Conservation (phyloP, 345 rosid species). For the Arabidopsis suecica region DNA sequence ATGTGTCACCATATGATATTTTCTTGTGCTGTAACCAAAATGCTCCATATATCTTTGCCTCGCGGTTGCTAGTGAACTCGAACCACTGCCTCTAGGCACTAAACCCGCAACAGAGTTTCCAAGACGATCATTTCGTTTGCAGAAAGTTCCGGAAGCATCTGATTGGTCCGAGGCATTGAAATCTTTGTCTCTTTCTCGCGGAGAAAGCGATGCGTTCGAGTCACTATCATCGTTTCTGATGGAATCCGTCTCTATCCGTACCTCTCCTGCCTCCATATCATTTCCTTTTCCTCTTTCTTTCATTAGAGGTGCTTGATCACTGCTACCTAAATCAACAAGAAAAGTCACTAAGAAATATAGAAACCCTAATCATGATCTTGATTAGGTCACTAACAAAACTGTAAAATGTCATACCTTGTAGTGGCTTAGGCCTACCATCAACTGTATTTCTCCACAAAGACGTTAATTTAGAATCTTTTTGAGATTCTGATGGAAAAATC, state of each 20-base stretch:
- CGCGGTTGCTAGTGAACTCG: slow-evolving; percentile 52
- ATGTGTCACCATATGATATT: slow-evolving; percentile 58
- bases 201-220: slow-evolving; percentile 46
- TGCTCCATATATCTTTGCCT: slow-evolving; percentile 51
- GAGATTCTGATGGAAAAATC: slow-evolving; percentile 42
- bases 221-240: slow-evolving; percentile 45
- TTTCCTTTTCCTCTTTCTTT: slow-evolving; percentile 31
- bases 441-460: slow-evolving; percentile 28
- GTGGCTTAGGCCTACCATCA: slow-evolving; percentile 33
- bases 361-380: slow-evolving; percentile 6
- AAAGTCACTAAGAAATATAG: slow-evolving; percentile 5
- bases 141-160: slow-evolving; percentile 33
- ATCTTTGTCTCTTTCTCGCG: slow-evolving; percentile 41
- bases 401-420: slow-evolving; percentile 30
- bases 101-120: slow-evolving; percentile 43
- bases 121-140: slow-evolving; percentile 39
- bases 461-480: slow-evolving; percentile 39
- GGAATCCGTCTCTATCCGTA: slow-evolving; percentile 46
- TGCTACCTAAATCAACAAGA: slow-evolving; percentile 52
- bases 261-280: slow-evolving; percentile 47
- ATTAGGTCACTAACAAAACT: neutral
- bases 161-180: slow-evolving; percentile 33
- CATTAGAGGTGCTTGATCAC: slow-evolving; percentile 36
- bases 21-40: slow-evolving; percentile 45
- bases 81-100: slow-evolving; percentile 50